These are phyloP conservation scores for Cornus controversa DNA, from an alignment of 148 eudicot species.

Conservation along the genomic window DNA sequence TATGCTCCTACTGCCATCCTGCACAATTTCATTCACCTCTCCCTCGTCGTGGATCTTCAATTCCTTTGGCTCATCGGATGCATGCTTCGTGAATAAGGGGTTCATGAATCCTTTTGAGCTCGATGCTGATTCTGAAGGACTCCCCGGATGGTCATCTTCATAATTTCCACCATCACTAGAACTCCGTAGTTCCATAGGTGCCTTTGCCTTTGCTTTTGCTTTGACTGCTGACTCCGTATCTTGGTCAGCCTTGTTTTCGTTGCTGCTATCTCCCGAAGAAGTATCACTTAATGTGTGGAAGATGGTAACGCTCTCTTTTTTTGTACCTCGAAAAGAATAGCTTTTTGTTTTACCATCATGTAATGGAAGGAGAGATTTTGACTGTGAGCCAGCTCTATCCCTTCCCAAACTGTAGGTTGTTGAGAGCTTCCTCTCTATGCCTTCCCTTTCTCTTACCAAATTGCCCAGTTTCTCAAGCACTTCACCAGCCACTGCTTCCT, in stretches of 20 bases:
- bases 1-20: constrained; percentile 32
- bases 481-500: constrained; percentile 49
- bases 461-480: constrained; percentile 52
- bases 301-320: constrained; percentile 48
- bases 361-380: constrained; percentile 67
- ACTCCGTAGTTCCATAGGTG: constrained; percentile 25
- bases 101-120: constrained; percentile 27
- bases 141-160: constrained; percentile 18
- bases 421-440: constrained; percentile 70
- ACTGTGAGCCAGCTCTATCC: constrained; percentile 35
- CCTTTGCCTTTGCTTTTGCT: constrained; percentile 30
- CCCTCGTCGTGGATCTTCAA: constrained; percentile 30
- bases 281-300: constrained; percentile 53
- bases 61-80: constrained; percentile 23
- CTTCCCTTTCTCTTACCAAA: constrained; percentile 63
- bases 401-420: constrained; percentile 86
- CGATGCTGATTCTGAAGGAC: constrained; percentile 23
- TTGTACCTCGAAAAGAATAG: constrained; percentile 53
- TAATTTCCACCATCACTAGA: constrained; percentile 43
- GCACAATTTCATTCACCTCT: constrained; percentile 10
- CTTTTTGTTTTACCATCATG: constrained; percentile 49
- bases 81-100: constrained; percentile 23
- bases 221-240: constrained; percentile 21
- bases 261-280: constrained; percentile 34
- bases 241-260: constrained; percentile 21